Percentiles rank a stretch among this genome's conserved stretches.
Conservation (phyloP, 805 yeast genomes). For the Metschnikowia hibisci region DNA sequence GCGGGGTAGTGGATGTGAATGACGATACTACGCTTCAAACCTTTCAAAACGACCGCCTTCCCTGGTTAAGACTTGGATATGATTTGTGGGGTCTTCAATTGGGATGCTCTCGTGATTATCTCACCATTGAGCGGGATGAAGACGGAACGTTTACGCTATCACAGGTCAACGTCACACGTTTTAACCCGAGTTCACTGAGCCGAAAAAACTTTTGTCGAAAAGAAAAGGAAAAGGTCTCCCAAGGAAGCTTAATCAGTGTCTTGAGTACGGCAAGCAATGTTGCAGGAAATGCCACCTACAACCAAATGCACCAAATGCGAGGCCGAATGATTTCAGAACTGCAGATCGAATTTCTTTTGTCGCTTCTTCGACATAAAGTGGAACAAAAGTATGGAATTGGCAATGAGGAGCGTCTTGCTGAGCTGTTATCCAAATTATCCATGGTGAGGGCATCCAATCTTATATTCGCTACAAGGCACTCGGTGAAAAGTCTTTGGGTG, state of each 20-base stretch:
- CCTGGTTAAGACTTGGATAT: conserved; percentile 33
- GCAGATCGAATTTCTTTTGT: conserved; percentile 10
- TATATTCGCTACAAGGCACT: conserved; percentile 30
- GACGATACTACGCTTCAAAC: conserved; percentile 14
- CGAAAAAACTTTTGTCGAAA: background rate
- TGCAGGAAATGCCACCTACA: background rate
- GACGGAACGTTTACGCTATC: conserved; percentile 6
- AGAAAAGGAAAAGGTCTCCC: background rate
- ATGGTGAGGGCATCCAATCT: conserved; percentile 20
- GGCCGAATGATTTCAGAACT: background rate
- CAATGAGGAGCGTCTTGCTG: conserved; percentile 8
- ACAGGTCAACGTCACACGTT: background rate
- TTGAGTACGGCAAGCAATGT: conserved; percentile 3
- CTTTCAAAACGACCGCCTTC: conserved; percentile 12
- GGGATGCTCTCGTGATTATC: conserved; percentile 5
- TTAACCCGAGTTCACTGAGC: too few relatives aligned
- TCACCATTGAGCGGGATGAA: conserved; percentile 7
- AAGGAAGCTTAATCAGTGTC: conserved; percentile 11
- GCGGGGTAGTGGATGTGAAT: conserved; percentile 4
- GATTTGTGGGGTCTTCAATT: conserved; percentile 29
- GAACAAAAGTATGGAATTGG: conserved; percentile 8
- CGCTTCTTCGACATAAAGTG: conserved; percentile 3
- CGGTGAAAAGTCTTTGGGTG: conserved; percentile 23
- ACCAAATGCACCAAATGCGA: too few relatives aligned
- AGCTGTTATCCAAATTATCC: conserved; percentile 10